Evolutionary conservation across 1,284 basidiomycete species (phyloP), one percentile per base, ranked within the genome.

Genomic region (Naganishia albida): DNA sequence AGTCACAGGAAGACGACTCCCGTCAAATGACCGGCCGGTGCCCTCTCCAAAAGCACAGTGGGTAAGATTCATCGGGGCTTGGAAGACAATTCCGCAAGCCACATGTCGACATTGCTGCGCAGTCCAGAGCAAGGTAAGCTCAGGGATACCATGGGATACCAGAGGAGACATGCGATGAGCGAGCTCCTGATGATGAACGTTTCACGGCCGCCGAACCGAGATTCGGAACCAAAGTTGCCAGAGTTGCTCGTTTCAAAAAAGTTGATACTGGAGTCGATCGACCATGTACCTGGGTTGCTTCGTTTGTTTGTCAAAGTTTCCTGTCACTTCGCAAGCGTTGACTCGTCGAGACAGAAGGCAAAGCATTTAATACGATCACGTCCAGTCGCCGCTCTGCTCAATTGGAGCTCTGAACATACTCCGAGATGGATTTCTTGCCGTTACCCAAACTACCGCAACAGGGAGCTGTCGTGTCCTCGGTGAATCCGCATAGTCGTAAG

Each of bases 391-490:
- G 46, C 20, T 23, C 18, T 48, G 2, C 6, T 23, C 23, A 20
- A 2, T 48, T 7, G 18, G 6, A 6, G 23, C 46, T 20, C 4
- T 39, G 12, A 34, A 16, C 28, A 23, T 26, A 7, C 38, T 2
- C 7, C 65, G 69, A 16, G 39, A 80, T 80, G 78, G 77, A 80
- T 68, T 80, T 75, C 67, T 72, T 76, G 3, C 74, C 75, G 8
- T 69, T 77, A 30, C 74, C 72, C 55, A 67, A 74, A 60, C 73
- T 80, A 28, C 76, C 77, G 7, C 54, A 72, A n/a, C 72, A 77
- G 13, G 77, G 76, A 23, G 72, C 75, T 20, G 71, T 72, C 40
- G 67, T 72, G 23, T 75, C 75, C 18, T 70, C 73, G 4, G 66
- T 70, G n/a, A 78, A 74, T 64, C 76, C 77, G 1, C 78, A 80